phyloP scores from a whole-genome alignment of 805 yeast species.

The Candida quercuum region DNA sequence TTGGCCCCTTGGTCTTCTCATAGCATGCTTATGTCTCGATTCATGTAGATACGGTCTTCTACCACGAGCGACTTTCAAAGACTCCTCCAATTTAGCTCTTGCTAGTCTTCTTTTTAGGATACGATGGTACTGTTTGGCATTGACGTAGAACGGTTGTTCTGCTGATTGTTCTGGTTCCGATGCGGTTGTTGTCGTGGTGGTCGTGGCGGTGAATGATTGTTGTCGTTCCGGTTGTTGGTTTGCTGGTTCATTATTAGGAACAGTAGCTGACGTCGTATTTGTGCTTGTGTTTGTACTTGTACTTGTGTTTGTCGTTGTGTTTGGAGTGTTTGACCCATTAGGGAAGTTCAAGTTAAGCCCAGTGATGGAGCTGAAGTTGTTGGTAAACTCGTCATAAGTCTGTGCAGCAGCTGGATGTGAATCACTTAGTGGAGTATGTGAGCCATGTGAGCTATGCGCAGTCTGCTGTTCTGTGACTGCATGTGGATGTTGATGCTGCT shows the following conservation, averaged over 20 bases:
- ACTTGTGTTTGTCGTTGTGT: conserved; percentile 1
- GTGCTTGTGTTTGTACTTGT: conserved; percentile 1
- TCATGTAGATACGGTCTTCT: conserved; percentile 94
- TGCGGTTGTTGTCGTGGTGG: conserved; percentile 9
- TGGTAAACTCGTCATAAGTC: conserved; percentile 13
- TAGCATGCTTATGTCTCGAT: conserved; percentile 96
- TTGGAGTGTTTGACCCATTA: neutral
- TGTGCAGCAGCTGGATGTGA: conserved; percentile 2
- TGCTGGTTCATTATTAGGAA: conserved; percentile 1
- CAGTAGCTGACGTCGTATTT: neutral
- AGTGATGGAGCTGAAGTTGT: conserved; percentile 17
- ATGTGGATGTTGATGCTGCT: neutral
- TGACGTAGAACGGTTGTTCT: conserved; percentile 95
- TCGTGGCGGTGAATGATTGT: too few relatives aligned
- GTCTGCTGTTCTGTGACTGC: conserved; percentile 1
- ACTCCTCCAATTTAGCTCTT: conserved; percentile 87
- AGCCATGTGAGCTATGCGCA: neutral
- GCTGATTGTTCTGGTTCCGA: conserved; percentile 20
- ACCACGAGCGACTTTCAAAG: conserved; percentile 79
- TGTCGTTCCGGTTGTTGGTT: conserved; percentile 1
- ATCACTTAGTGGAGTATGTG: conserved; percentile 3
- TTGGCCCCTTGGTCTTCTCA: conserved; percentile 98
- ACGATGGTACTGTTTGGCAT: conserved; percentile 96
- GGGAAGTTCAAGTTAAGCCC: conserved; percentile 14
- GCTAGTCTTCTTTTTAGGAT: conserved; percentile 91